Conservation (phyloP, 768 basidiomycete genomes). For the Rhizopogon vinicolor region DNA sequence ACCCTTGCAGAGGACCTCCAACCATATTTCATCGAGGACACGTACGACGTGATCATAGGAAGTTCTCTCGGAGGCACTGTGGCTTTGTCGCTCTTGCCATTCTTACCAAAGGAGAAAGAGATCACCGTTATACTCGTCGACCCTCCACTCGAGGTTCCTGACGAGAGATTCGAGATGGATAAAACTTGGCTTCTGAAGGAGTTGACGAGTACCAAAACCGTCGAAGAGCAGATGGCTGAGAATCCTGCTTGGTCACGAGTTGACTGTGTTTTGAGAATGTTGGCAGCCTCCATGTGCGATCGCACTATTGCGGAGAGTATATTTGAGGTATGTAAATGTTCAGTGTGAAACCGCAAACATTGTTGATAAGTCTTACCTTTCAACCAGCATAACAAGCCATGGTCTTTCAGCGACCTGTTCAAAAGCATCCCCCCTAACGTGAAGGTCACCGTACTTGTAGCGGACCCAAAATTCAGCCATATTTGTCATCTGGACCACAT, state of each 20-base stretch:
- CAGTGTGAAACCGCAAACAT: no score
- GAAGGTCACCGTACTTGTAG: constrained; percentile 11
- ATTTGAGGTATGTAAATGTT: neutral
- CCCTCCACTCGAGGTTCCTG: neutral
- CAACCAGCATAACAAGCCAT: constrained; percentile 11
- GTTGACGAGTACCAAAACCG: neutral
- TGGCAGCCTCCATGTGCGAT: constrained; percentile 1
- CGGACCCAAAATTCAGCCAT: constrained; percentile 5
- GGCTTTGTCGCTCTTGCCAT: constrained; percentile 1
- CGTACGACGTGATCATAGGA: constrained; percentile 2
- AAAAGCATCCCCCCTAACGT: constrained; percentile 6
- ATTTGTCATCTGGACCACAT: constrained; percentile 5
- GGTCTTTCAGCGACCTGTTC: constrained; percentile 10
- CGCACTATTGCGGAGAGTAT: neutral
- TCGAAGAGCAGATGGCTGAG: neutral
- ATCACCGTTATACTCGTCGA: constrained; percentile 6
- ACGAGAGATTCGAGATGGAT: neutral
- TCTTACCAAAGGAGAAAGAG: neutral
- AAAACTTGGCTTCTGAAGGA: neutral
- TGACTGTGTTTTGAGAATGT: neutral
- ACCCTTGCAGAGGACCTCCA: neutral
- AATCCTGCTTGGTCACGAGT: constrained; percentile 1
- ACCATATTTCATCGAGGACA: neutral
- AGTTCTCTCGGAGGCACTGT: constrained; percentile 4
- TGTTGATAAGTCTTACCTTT: no score